A percentile compares a stretch with the other conserved stretches of the same genome.
Conservation (phyloP, 495 filamentous ascomycete species). For the Alectoria sarmentosa region DNA sequence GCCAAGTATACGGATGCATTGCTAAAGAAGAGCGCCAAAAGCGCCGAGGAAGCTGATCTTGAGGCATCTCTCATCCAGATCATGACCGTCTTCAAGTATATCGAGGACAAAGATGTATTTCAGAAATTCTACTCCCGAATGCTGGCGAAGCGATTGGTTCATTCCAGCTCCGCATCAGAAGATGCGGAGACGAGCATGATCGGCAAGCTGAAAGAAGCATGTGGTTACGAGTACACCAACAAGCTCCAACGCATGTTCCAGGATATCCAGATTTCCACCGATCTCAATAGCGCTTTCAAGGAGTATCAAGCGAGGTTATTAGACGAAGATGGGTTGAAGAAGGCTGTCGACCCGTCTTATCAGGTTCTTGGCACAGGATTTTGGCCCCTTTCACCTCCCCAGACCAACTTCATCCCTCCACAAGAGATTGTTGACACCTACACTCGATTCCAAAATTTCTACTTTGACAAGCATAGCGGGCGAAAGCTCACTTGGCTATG, state of each 20-base stretch:
- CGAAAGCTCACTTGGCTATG: conserved; percentile 97
- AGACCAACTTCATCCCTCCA: conserved; percentile 79
- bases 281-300: conserved; percentile 83
- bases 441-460: conserved; percentile 84
- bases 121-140: conserved; percentile 98
- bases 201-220: conserved; percentile 96
- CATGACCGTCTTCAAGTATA: conserved; percentile 99
- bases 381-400: conserved; percentile 86
- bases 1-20: conserved; percentile 95
- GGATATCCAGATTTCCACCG: conserved; percentile 97
- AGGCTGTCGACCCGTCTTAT: conserved; percentile 67
- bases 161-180: conserved; percentile 88
- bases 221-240: conserved; percentile 98
- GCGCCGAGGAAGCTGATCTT: conserved; percentile 85
- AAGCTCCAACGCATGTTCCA: conserved; percentile 99
- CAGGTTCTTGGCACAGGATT: conserved; percentile 93
- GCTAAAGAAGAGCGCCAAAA: conserved; percentile 85
- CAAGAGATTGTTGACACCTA: conserved; percentile 77
- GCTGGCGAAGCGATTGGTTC: conserved; percentile 90
- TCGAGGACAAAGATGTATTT: conserved; percentile 99
- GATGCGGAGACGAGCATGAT: conserved; percentile 99
- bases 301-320: conserved; percentile 57
- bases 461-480: conserved; percentile 91
- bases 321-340: conserved; percentile 54
- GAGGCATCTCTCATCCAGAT: conserved; percentile 89